A percentile compares a stretch with the other conserved stretches of the same genome.
Evolutionary conservation across 805 yeast species (phyloP).

Genomic region (Candida sonorensis): DNA sequence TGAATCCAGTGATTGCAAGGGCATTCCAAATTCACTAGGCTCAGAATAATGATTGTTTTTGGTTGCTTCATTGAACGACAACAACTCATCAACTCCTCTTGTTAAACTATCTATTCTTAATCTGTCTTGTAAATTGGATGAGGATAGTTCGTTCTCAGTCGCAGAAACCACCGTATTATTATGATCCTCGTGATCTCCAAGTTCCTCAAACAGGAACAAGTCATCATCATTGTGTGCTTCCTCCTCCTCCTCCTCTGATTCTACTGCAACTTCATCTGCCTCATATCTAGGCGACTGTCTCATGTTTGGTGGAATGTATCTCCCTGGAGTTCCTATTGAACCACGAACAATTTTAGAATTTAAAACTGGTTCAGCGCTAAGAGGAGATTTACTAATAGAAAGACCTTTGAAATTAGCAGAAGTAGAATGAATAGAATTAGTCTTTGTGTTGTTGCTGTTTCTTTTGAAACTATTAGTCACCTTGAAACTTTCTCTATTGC

Average conservation of each 20-base stretch:
- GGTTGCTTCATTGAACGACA: conserved; percentile 5
- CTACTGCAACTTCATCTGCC: conserved; percentile 14
- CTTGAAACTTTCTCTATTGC: too few species aligned
- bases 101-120: not conserved
- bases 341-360: too few species aligned
- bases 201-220: conserved; percentile 34
- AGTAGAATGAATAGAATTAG: too few species aligned
- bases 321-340: conserved; percentile 16
- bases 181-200: conserved; percentile 8
- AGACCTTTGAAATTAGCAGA: too few species aligned
- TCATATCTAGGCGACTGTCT: conserved; percentile 36
- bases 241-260: conserved; percentile 27
- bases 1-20: conserved; percentile 5
- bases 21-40: too few species aligned
- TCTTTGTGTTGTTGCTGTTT: too few species aligned
- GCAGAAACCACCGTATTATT: too few species aligned
- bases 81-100: conserved; percentile 1
- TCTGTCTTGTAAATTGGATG: too few species aligned
- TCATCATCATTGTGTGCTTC: conserved; percentile 27
- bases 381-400: too few species aligned
- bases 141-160: too few species aligned
- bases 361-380: too few species aligned
- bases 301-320: conserved; percentile 30
- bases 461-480: too few species aligned
- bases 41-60: conserved; percentile 5